These are phyloP conservation scores for Raddia distichophylla DNA, from an alignment of 176 grass and related monocot genomes.

Conservation along the genomic window DNA sequence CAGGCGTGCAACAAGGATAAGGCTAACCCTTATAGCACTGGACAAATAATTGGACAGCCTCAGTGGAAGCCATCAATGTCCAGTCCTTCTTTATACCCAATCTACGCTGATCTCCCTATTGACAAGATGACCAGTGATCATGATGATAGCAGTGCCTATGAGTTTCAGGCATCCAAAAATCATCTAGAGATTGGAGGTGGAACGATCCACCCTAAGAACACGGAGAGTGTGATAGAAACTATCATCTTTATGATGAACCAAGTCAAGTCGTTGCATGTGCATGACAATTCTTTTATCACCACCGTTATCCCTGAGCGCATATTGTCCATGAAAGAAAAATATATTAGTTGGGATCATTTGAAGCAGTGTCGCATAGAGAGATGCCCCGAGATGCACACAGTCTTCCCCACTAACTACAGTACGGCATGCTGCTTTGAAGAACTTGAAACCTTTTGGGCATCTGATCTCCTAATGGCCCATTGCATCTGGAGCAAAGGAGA, in stretches of 20 bases:
- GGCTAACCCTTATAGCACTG: background rate
- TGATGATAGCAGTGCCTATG: background rate
- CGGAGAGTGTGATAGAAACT: background rate
- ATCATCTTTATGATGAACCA: background rate
- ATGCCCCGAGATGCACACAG: background rate
- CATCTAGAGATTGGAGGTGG: background rate
- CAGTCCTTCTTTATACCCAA: background rate
- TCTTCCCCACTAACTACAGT: background rate
- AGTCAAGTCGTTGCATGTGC: background rate
- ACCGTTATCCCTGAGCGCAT: background rate
- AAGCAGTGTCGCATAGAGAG: background rate
- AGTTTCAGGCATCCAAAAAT: too few relatives aligned
- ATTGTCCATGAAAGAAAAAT: rapidly evolving
- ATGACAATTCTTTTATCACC: background rate
- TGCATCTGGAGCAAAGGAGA: background rate
- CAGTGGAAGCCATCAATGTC: background rate
- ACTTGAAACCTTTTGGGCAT: background rate
- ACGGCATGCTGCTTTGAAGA: rapidly evolving
- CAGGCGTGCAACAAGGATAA: background rate
- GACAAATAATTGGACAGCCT: background rate
- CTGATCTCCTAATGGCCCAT: background rate
- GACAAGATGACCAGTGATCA: background rate
- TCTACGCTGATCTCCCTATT: background rate
- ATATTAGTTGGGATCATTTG: background rate
- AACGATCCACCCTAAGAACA: background rate